phyloP scores from a whole-genome alignment of 1,284 basidiomycete genomes.

The Apiotrichum gracile region DNA sequence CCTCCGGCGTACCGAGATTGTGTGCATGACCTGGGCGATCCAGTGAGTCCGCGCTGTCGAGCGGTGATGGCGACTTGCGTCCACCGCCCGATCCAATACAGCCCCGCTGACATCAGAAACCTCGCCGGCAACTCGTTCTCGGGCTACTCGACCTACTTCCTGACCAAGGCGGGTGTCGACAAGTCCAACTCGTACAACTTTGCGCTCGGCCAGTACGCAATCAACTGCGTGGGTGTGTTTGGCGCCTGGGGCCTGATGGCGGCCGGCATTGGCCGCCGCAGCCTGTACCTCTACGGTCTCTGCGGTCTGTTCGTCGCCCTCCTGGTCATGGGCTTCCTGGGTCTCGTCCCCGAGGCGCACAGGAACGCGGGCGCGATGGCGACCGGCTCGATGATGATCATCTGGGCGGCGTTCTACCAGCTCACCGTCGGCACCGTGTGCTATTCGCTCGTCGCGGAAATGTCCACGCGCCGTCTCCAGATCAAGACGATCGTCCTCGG shows the following conservation, averaged over 20 bases:
- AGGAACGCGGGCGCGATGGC: conserved; percentile 34
- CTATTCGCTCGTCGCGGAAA: conserved; percentile 48
- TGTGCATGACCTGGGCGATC: conserved; percentile 40
- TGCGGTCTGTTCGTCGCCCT: conserved; percentile 10
- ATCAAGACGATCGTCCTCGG: conserved; percentile 54
- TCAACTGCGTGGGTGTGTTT: conserved; percentile 34
- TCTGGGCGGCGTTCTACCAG: conserved; percentile 47
- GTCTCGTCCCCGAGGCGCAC: conserved; percentile 37
- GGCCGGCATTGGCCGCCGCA: conserved; percentile 45
- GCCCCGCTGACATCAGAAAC: too few species aligned
- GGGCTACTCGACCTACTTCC: conserved; percentile 45
- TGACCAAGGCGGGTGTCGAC: conserved; percentile 48
- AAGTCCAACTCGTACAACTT: conserved; percentile 45
- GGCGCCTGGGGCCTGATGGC: conserved; percentile 47
- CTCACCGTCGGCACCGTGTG: conserved; percentile 41
- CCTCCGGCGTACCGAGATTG: conserved; percentile 43
- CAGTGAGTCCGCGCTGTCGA: too few species aligned
- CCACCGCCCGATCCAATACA: too few species aligned
- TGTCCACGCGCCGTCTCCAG: conserved; percentile 49
- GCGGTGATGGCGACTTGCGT: too few species aligned
- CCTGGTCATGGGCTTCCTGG: conserved; percentile 51
- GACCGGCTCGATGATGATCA: conserved; percentile 48
- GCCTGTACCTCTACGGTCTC: conserved; percentile 50
- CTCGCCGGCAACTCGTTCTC: conserved; percentile 38
- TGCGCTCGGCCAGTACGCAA: conserved; percentile 42